Evolutionary conservation across 805 yeast genomes (phyloP).

Genomic region (Kodamaea sagamina): DNA sequence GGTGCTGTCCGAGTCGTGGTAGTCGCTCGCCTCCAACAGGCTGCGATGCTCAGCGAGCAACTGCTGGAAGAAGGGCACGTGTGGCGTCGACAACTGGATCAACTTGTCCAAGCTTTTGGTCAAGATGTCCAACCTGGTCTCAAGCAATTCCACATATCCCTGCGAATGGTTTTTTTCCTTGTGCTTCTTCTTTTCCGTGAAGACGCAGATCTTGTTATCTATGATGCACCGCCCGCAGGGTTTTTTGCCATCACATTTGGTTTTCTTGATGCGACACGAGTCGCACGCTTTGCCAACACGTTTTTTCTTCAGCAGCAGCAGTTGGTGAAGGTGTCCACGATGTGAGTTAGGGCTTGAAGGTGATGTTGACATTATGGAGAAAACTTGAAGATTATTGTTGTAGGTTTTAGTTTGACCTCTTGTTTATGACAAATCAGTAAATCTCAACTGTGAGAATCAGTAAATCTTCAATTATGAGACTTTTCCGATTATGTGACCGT

Average conservation of each 20-base stretch:
- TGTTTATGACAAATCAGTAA: no score
- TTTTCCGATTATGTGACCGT: no score
- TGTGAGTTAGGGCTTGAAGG: neutral
- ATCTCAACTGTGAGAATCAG: no score
- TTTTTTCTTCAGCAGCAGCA: slow-evolving; percentile 39
- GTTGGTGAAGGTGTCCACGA: slow-evolving; percentile 8
- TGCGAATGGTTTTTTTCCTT: slow-evolving; percentile 58
- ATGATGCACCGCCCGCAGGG: slow-evolving; percentile 58
- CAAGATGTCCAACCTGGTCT: slow-evolving; percentile 55
- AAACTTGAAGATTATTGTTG: no score
- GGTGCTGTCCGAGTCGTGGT: slow-evolving; percentile 7
- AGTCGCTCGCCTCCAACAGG: slow-evolving; percentile 4
- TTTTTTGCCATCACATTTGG: slow-evolving; percentile 63
- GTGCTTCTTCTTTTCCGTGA: slow-evolving; percentile 54
- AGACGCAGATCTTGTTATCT: slow-evolving; percentile 61
- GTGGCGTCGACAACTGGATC: slow-evolving; percentile 23
- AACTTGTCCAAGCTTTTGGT: slow-evolving; percentile 51
- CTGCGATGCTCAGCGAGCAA: slow-evolving; percentile 13
- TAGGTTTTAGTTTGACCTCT: no score
- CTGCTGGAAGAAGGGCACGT: slow-evolving; percentile 22
- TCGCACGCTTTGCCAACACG: slow-evolving; percentile 68
- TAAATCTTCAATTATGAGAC: no score
- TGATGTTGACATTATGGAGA: neutral
- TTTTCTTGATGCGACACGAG: slow-evolving; percentile 61
- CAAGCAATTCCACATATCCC: slow-evolving; percentile 65